These are phyloP conservation scores for Atkinsonella texensis DNA, from an alignment of 2,329 filamentous ascomycete species.

Conservation along the genomic window DNA sequence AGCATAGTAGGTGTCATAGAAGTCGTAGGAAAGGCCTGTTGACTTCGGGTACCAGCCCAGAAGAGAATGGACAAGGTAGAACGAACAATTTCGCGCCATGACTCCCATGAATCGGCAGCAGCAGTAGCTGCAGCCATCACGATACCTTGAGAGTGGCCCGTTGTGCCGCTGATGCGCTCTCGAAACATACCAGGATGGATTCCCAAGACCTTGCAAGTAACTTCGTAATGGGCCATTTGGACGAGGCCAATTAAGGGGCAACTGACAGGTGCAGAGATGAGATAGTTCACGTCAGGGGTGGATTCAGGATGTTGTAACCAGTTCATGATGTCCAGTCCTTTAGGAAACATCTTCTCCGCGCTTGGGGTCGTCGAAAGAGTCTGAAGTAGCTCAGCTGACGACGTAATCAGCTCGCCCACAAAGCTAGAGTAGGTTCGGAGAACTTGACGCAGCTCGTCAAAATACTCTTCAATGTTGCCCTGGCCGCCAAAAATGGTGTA, in stretches of 20 bases:
- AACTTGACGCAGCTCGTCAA: slow-evolving; percentile 88
- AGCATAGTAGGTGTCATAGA: slow-evolving; percentile 84
- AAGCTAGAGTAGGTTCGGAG: slow-evolving; percentile 87
- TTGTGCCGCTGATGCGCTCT: slow-evolving; percentile 74
- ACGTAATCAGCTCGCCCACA: slow-evolving; percentile 70
- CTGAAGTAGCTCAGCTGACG: slow-evolving; percentile 79
- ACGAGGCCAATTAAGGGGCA: slow-evolving; percentile 92
- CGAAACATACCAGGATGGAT: slow-evolving; percentile 80
- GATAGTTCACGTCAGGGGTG: slow-evolving; percentile 87
- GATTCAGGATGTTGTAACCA: slow-evolving; percentile 86
- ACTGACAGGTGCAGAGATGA: slow-evolving; percentile 90
- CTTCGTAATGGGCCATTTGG: slow-evolving; percentile 88
- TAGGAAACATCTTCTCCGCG: slow-evolving; percentile 91
- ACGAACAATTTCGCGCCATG: slow-evolving; percentile 67
- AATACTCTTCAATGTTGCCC: slow-evolving; percentile 99
- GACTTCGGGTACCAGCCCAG: slow-evolving; percentile 95
- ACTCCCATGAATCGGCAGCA: slow-evolving; percentile 85
- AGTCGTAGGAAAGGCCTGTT: slow-evolving; percentile 92
- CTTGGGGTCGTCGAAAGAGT: slow-evolving; percentile 69
- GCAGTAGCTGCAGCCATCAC: slow-evolving; percentile 88
- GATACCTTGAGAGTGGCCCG: slow-evolving; percentile 93
- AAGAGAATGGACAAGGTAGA: slow-evolving; percentile 87
- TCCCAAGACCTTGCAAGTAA: slow-evolving; percentile 85
- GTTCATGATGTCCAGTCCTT: slow-evolving; percentile 87
- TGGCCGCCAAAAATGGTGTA: slow-evolving; percentile 96